phyloP scores from a whole-genome alignment of 495 filamentous ascomycete genomes.

The Evernia prunastri region DNA sequence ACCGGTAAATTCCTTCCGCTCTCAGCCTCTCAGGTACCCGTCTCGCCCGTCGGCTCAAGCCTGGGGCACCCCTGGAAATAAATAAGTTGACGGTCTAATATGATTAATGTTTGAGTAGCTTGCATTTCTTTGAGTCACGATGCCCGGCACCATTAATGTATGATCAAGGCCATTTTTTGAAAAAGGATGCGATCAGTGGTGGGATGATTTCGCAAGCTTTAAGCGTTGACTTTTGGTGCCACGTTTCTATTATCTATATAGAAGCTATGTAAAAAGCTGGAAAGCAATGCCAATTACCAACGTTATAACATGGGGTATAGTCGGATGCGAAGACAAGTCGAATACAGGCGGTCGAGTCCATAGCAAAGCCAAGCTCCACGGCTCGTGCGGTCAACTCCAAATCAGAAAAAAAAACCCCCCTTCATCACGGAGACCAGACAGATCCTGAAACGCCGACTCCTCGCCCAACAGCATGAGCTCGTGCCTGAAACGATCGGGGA shows the following conservation, averaged over 20 bases:
- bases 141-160: no score
- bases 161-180: background rate
- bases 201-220: background rate
- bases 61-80: no score
- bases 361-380: conserved; percentile 10
- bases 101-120: background rate
- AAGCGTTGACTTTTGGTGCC: background rate
- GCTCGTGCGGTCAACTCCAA: conserved; percentile 3
- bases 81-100: no score
- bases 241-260: conserved; percentile 12
- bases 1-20: background rate
- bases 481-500: background rate
- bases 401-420: background rate
- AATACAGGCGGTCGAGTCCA: conserved; percentile 5
- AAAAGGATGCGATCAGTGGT: background rate
- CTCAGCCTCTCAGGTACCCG: background rate
- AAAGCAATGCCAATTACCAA: conserved; percentile 13
- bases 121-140: background rate
- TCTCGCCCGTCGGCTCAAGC: background rate
- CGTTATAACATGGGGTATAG: conserved; percentile 19
- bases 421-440: background rate
- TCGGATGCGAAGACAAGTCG: conserved; percentile 2
- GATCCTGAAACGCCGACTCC: conserved; percentile 17
- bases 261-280: conserved; percentile 13
- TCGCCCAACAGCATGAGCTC: conserved; percentile 6